Percentiles rank a stretch among this genome's conserved stretches.
Evolutionary conservation across 768 basidiomycete species (phyloP).

Genomic region (Cyathus striatus): DNA sequence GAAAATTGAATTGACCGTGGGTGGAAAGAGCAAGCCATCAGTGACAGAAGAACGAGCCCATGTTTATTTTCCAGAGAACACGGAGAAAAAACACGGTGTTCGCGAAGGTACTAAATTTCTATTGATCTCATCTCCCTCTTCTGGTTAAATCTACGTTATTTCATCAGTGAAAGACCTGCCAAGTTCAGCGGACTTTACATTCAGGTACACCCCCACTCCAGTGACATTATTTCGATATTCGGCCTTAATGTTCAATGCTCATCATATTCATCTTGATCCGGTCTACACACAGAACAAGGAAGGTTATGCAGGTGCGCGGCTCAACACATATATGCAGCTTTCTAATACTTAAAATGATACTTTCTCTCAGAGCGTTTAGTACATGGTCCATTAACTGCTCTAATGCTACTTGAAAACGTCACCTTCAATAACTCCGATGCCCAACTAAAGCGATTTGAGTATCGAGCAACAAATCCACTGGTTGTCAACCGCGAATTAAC

Average conservation of each 20-base stretch:
- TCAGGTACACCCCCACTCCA: conserved; percentile 60
- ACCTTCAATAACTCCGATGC: conserved; percentile 42
- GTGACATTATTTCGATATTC: conserved; percentile 83
- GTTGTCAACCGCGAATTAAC: conserved; percentile 45
- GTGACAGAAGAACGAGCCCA: conserved; percentile 63
- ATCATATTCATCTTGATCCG: conserved; percentile 79
- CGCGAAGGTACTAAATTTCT: conserved; percentile 35
- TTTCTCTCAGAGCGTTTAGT: conserved; percentile 63
- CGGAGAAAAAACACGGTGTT: conserved; percentile 20
- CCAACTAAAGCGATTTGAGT: conserved; percentile 51
- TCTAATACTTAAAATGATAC: background rate
- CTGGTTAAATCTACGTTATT: conserved; percentile 2
- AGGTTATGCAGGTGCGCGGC: conserved; percentile 60
- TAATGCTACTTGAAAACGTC: conserved; percentile 68
- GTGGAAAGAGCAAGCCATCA: conserved; percentile 38
- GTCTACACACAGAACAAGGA: conserved; percentile 63
- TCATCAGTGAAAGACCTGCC: conserved; percentile 57
- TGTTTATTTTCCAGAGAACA: conserved; percentile 42
- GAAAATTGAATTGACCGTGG: conserved; percentile 43
- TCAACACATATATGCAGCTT: background rate
- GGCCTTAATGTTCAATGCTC: conserved; percentile 82
- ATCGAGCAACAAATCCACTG: conserved; percentile 64
- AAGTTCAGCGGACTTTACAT: conserved; percentile 46
- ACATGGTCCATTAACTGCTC: conserved; percentile 77
- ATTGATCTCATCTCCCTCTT: conserved; percentile 1